Evolutionary conservation across 768 basidiomycete species (phyloP), one percentile per base, ranked within the genome.

Genomic region (Amanita rubescens): DNA sequence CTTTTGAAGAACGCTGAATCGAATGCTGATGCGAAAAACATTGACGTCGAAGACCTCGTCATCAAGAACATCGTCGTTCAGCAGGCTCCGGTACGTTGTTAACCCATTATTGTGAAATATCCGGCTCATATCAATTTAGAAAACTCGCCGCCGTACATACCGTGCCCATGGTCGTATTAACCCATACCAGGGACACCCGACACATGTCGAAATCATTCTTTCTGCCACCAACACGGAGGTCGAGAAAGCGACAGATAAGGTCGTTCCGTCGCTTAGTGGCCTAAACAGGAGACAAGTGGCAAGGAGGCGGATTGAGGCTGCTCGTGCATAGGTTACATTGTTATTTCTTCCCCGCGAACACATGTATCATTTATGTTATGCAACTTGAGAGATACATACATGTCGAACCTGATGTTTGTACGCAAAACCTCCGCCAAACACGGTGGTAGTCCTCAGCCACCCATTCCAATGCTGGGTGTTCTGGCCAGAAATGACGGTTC

Each of bases 141-240:
- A 96, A 89, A 94, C 91, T 69, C 94, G 94, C 72, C 92, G 96
- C 68, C 92, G 96, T 69, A 99, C 96, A 60, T 98, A 96, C 84
- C 92, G 96, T 73, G 91, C 90, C 42, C 93, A 94, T 64, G 92
- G 92, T 82, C 87, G 92, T 55, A 94, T 94, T 74, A 99, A 99
- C 76, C 95, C 96, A 33, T 98, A 97, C 83, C 92, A 96, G 73
- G 95, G 95, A 39, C 91, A 94, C 74, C 96, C 96, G 38, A 88
- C 86, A 71, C 96, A 98, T 66, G 87, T 98, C 59, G 95, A 98
- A 70, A 84, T 94, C 68, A 92, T 98, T 68, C 85, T 98, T 58
- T 75, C 83, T 46, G 85, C 85, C 51, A 73, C 81, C 35, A 84
- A 86, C 37, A 81, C 78, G 58, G 85, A 91, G 69, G 93, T 98